Evolutionary conservation across 805 yeast genomes (phyloP).

Genomic region (Metschnikowia arizonensis): DNA sequence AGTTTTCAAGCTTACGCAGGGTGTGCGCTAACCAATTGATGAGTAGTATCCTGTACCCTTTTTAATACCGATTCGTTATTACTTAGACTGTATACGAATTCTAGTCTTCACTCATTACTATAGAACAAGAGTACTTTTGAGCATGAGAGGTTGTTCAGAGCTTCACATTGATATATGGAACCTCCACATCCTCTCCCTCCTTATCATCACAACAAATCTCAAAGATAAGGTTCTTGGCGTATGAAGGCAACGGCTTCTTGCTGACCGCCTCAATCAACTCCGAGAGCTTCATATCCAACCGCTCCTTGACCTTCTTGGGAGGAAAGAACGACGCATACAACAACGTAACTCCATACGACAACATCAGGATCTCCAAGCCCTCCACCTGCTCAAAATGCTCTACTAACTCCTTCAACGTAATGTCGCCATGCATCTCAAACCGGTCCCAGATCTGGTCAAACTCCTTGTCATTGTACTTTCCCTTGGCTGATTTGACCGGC

Average conservation of each 20-base stretch:
- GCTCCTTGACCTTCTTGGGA: constrained; percentile 79
- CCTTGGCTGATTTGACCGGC: constrained; percentile 83
- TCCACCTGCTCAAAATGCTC: constrained; percentile 75
- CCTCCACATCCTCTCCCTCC: constrained; percentile 92
- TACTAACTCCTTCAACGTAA: constrained; percentile 69
- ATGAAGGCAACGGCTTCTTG: constrained; percentile 72
- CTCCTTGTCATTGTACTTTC: constrained; percentile 70
- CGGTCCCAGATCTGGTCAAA: constrained; percentile 95
- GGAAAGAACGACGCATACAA: constrained; percentile 93
- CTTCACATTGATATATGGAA: constrained; percentile 74
- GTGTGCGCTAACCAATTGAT: too few species aligned
- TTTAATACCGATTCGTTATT: too few species aligned
- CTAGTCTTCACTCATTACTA: too few species aligned
- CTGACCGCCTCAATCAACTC: constrained; percentile 79
- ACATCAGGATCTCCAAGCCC: constrained; percentile 85
- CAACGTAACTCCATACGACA: constrained; percentile 84
- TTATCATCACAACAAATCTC: constrained; percentile 92
- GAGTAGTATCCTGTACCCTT: too few species aligned
- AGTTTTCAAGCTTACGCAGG: too few species aligned
- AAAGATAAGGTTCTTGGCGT: constrained; percentile 72
- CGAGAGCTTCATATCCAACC: constrained; percentile 63
- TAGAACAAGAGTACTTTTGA: too few species aligned
- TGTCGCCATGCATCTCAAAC: constrained; percentile 73
- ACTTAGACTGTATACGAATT: too few species aligned
- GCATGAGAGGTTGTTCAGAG: too few species aligned